Percentiles rank a stretch among this genome's conserved stretches.
phyloP scores from a whole-genome alignment of 345 rosid species.

The Citropsis articulata region DNA sequence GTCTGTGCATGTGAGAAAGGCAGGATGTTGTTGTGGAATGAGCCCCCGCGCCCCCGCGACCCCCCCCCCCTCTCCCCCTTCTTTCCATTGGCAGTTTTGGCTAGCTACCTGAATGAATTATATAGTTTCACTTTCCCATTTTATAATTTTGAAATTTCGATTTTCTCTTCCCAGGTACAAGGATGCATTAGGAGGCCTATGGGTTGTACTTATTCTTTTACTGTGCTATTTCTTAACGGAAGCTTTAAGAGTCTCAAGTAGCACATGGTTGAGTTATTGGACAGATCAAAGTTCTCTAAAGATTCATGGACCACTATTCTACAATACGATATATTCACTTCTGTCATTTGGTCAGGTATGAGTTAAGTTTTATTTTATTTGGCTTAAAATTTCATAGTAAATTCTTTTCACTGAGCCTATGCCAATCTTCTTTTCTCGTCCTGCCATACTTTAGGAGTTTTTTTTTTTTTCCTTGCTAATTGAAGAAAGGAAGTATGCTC shows the following conservation, averaged over 20 bases:
- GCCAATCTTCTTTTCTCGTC: neutral
- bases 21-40: neutral
- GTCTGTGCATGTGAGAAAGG: neutral
- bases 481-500: neutral
- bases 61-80: too few relatives aligned
- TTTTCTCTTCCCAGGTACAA: conserved; percentile 59
- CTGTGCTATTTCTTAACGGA: conserved; percentile 74
- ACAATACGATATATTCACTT: conserved; percentile 65
- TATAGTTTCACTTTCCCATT: neutral
- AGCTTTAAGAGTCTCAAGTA: conserved; percentile 80
- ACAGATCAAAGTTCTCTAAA: conserved; percentile 63
- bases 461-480: neutral
- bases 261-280: conserved; percentile 98
- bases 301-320: conserved; percentile 62
- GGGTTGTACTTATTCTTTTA: conserved; percentile 85
- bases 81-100: neutral
- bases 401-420: neutral
- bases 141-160: neutral
- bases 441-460: neutral
- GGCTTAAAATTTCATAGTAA: neutral
- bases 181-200: conserved; percentile 93
- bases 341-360: conserved; percentile 90
- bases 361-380: conserved; percentile 4
- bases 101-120: neutral
- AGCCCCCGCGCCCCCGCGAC: too few relatives aligned